Conservation (phyloP, 139 green algal genomes). For the Chlamydomonas sp. region DNA sequence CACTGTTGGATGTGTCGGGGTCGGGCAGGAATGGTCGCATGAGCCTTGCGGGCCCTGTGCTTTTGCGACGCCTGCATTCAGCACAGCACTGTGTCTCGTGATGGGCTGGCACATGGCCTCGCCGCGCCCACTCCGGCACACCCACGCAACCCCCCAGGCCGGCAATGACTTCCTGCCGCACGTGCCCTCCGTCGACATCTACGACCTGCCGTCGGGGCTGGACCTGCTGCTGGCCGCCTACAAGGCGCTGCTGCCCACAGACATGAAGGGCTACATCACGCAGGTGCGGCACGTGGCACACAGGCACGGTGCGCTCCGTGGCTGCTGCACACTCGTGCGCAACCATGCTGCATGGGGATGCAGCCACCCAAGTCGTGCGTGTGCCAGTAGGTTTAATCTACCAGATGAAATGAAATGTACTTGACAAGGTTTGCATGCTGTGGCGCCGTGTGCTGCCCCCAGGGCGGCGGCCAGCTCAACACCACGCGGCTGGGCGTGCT, state of each 20-base stretch:
- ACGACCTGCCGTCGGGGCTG: slow-evolving; percentile 77
- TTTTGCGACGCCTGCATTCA: too few relatives aligned
- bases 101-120: background rate
- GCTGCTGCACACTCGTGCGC: background rate
- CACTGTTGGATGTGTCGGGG: background rate
- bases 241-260: slow-evolving; percentile 63
- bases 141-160: slow-evolving; percentile 26
- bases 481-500: slow-evolving; percentile 53
- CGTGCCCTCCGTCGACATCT: slow-evolving; percentile 91
- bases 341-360: background rate
- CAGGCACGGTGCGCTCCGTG: background rate
- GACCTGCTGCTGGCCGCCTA: slow-evolving; percentile 81
- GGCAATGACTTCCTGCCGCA: slow-evolving; percentile 95
- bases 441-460: background rate
- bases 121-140: background rate
- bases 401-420: too few relatives aligned
- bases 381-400: too few relatives aligned
- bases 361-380: too few relatives aligned
- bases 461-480: slow-evolving; percentile 55
- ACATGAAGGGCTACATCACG: slow-evolving; percentile 71
- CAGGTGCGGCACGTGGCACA: slow-evolving; percentile 1
- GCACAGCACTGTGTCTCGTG: background rate
- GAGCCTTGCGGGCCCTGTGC: background rate
- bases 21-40: background rate
- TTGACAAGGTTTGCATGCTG: too few relatives aligned